Percentiles rank a stretch among this genome's conserved stretches.
Evolutionary conservation across 1,284 basidiomycete genomes (phyloP).

Genomic region (Xerocomus amazonicus): DNA sequence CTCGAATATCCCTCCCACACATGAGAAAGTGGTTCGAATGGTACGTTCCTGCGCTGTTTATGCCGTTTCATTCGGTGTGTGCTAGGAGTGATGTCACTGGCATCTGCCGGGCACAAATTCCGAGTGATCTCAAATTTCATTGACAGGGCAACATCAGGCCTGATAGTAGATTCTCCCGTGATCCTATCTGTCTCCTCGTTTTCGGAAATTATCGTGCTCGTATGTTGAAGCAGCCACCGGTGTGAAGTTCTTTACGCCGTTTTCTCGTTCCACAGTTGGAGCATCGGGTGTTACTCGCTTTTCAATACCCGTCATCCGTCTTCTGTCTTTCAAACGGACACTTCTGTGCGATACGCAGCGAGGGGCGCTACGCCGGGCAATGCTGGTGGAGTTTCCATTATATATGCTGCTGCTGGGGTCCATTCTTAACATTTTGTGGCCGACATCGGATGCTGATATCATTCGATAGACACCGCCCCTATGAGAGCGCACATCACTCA

Average conservation of each 20-base stretch:
- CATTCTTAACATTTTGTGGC: slow-evolving; percentile 12
- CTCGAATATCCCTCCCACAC: slow-evolving; percentile 15
- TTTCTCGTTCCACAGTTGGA: slow-evolving; percentile 4
- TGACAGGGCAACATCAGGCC: slow-evolving; percentile 5
- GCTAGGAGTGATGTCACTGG: slow-evolving; percentile 10
- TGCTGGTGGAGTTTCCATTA: slow-evolving; percentile 14
- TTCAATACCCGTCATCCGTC: slow-evolving; percentile 1
- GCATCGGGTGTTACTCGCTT: slow-evolving; percentile 10
- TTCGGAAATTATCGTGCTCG: slow-evolving; percentile 27
- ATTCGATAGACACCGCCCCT: slow-evolving; percentile 24
- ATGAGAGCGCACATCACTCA: slow-evolving; percentile 3
- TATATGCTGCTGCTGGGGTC: slow-evolving; percentile 6
- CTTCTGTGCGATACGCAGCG: slow-evolving; percentile 13
- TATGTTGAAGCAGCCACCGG: slow-evolving; percentile 11
- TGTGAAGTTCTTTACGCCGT: slow-evolving; percentile 13
- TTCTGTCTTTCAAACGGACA: slow-evolving; percentile 14
- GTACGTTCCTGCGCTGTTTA: slow-evolving; percentile 26
- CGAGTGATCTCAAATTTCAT: slow-evolving; percentile 7
- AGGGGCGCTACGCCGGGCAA: slow-evolving; percentile 2
- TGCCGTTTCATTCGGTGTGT: slow-evolving; percentile 26
- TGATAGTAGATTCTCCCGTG: slow-evolving; percentile 12
- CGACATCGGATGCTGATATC: slow-evolving; percentile 22
- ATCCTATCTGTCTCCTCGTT: slow-evolving; percentile 24
- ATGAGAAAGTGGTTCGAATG: slow-evolving; percentile 18
- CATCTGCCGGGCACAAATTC: slow-evolving; percentile 8